Conservation (phyloP, 108 stramenopile species). For the Skeletonema menzelii region DNA sequence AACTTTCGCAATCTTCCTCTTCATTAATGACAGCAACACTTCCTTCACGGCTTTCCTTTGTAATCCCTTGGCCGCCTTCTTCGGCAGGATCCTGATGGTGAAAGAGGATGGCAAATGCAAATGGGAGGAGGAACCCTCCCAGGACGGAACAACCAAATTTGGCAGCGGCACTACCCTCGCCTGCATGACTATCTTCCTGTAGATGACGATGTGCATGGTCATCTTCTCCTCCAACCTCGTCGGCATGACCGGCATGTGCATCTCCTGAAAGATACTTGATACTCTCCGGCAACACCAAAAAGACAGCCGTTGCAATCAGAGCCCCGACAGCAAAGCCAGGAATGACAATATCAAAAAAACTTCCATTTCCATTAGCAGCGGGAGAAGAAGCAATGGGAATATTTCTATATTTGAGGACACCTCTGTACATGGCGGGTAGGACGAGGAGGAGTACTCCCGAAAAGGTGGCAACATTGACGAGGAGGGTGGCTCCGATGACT, state of each 20-base stretch:
- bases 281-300: conserved; percentile 39
- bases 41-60: not conserved
- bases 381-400: not conserved
- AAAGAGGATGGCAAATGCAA: conserved; percentile 53
- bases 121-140: conserved; percentile 69
- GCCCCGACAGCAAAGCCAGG: conserved; percentile 43
- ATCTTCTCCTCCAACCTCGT: not conserved
- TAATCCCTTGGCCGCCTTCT: conserved; percentile 1
- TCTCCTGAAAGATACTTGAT: conserved; percentile 1
- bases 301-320: conserved; percentile 35
- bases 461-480: conserved; percentile 42
- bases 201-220: conserved; percentile 26
- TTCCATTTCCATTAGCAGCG: not conserved
- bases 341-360: conserved; percentile 23
- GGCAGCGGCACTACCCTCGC: conserved; percentile 50
- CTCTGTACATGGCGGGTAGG: conserved; percentile 14
- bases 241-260: not conserved
- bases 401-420: conserved; percentile 2
- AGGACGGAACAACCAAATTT: conserved; percentile 66
- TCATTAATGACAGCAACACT: not conserved
- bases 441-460: conserved; percentile 28
- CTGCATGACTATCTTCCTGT: conserved; percentile 40
- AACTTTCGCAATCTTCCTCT: conserved; percentile 16
- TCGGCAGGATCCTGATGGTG: conserved; percentile 28
- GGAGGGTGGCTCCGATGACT: conserved; percentile 38